Conservation (phyloP, 2,329 filamentous ascomycete genomes). For the Fusarium fujikuroi region DNA sequence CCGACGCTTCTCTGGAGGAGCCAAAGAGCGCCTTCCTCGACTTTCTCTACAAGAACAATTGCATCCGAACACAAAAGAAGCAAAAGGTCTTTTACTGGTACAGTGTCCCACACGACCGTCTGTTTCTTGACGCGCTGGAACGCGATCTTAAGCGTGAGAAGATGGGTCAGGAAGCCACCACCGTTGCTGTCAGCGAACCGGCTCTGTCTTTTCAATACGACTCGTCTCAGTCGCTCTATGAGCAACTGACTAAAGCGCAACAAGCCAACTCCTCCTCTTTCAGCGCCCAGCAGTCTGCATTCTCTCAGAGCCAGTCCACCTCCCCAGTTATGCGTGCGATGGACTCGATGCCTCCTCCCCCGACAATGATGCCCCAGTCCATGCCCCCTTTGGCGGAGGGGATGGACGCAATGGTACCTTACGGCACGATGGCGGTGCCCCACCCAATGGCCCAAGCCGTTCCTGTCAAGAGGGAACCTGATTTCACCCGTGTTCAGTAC, state of each 20-base stretch:
- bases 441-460: constrained; percentile 73
- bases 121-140: constrained; percentile 97
- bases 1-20: constrained; percentile 97
- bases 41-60: constrained; percentile 99
- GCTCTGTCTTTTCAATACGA: constrained; percentile 99
- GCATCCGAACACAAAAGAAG: constrained; percentile 99
- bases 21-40: constrained; percentile 98
- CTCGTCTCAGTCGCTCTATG: constrained; percentile 97
- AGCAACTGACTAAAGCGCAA: constrained; percentile 99
- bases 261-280: constrained; percentile 99
- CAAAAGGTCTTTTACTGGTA: constrained; percentile 99
- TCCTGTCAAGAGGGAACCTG: constrained; percentile 87
- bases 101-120: constrained; percentile 95
- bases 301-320: constrained; percentile 80
- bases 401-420: constrained; percentile 79
- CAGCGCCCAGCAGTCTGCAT: constrained; percentile 79
- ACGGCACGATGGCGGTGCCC: constrained; percentile 76
- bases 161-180: constrained; percentile 98
- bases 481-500: constrained; percentile 84
- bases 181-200: constrained; percentile 94
- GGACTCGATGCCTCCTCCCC: constrained; percentile 94
- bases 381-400: constrained; percentile 68
- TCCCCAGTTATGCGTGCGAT: constrained; percentile 91
- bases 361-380: constrained; percentile 76
- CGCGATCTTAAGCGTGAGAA: constrained; percentile 98